Percentiles rank a stretch among this genome's conserved stretches.
Conservation (phyloP, 1,139 yeast genomes). For the Eremothecium cymbalariae region DNA sequence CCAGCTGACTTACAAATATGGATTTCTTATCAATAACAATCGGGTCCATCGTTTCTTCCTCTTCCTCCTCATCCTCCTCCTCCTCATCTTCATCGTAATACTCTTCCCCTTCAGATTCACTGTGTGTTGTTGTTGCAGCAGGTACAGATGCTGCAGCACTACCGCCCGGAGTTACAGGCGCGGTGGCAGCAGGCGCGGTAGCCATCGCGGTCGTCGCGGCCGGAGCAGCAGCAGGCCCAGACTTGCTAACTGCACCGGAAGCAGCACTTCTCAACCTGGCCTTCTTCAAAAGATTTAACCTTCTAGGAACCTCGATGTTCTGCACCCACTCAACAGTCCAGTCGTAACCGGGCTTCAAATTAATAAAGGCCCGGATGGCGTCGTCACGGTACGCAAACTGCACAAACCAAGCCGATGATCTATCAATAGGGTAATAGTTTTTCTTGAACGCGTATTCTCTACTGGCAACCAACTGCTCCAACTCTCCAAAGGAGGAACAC, state of each 20-base stretch:
- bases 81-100: constrained; percentile 8
- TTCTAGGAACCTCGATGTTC: constrained; percentile 48
- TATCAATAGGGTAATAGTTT: constrained; percentile 23
- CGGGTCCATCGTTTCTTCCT: constrained; percentile 5
- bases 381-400: constrained; percentile 82
- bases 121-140: neutral
- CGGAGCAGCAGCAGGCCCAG: constrained; percentile 2
- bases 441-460: constrained; percentile 36
- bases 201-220: neutral
- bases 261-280: constrained; percentile 3
- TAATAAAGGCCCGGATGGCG: constrained; percentile 80
- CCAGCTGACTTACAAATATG: constrained; percentile 70
- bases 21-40: constrained; percentile 59
- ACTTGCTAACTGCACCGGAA: constrained; percentile 6
- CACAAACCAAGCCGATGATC: constrained; percentile 58
- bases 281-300: constrained; percentile 19
- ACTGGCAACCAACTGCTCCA: constrained; percentile 58
- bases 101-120: constrained; percentile 4
- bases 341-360: constrained; percentile 43
- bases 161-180: neutral
- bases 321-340: constrained; percentile 80
- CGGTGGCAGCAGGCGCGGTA: neutral
- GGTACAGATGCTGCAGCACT: neutral
- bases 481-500: constrained; percentile 56
- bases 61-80: constrained; percentile 14